Evolutionary conservation across 2,329 filamentous ascomycete genomes (phyloP).

Genomic region (Cordyceps farinosa): DNA sequence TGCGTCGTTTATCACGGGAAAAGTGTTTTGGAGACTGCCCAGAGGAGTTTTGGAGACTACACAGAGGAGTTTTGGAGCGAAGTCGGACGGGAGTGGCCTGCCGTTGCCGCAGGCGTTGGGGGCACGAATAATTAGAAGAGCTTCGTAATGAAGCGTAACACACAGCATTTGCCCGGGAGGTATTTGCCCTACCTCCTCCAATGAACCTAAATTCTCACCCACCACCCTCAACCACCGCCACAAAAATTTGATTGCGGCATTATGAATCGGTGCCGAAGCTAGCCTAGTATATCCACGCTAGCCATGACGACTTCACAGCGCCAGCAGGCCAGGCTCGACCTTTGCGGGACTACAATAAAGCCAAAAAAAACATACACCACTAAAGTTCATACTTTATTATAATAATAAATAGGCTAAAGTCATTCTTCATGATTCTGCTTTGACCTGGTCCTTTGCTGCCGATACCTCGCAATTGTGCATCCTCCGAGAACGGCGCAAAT

Average conservation of each 20-base stretch:
- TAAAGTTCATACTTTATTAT: too few relatives aligned
- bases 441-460: too few relatives aligned
- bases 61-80: not conserved
- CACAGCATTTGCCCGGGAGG: not conserved
- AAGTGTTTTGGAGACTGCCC: not conserved
- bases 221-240: not conserved
- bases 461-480: not conserved
- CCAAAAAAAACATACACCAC: not conserved
- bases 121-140: not conserved
- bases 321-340: not conserved
- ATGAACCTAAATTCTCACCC: not conserved
- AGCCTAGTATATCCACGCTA: constrained; percentile 1
- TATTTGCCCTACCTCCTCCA: not conserved
- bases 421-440: too few relatives aligned
- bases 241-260: not conserved
- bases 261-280: not conserved
- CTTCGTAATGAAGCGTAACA: not conserved
- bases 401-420: not conserved
- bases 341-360: not conserved
- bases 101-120: constrained; percentile 4
- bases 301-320: not conserved
- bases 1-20: not conserved
- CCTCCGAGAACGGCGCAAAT: constrained; percentile 4
- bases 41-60: not conserved
- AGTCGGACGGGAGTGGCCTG: not conserved